Evolutionary conservation across 768 basidiomycete species (phyloP).

Genomic region (Brasilioporus rufonigricans): DNA sequence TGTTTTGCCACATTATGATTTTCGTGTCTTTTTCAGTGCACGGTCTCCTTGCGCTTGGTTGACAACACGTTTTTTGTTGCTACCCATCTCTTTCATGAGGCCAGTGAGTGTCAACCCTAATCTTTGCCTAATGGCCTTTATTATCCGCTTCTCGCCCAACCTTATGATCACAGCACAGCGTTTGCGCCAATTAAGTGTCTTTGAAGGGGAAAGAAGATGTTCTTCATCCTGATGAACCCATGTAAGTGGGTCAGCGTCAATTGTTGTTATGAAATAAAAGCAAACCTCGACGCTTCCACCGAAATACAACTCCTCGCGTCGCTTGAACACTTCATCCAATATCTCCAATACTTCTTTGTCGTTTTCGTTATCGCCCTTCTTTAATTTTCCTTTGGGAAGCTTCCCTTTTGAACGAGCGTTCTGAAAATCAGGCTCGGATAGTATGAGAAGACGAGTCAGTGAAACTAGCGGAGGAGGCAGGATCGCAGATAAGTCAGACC

Average conservation of each 20-base stretch:
- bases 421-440: slow-evolving; percentile 57
- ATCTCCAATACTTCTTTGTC: slow-evolving; percentile 40
- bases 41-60: slow-evolving; percentile 2
- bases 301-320: slow-evolving; percentile 43
- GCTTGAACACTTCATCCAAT: slow-evolving; percentile 45
- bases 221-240: slow-evolving; percentile 48
- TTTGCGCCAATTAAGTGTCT: slow-evolving; percentile 42
- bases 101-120: slow-evolving; percentile 8
- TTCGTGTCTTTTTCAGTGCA: slow-evolving; percentile 22
- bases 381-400: slow-evolving; percentile 65
- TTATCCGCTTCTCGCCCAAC: slow-evolving; percentile 75
- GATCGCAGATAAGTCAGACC: slow-evolving; percentile 55
- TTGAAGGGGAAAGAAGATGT: slow-evolving; percentile 29
- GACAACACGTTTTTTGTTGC: slow-evolving; percentile 17
- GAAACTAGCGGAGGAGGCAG: slow-evolving; percentile 62
- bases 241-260: not conserved
- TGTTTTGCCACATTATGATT: not conserved
- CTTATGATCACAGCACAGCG: slow-evolving; percentile 70
- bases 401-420: slow-evolving; percentile 59
- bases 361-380: slow-evolving; percentile 5
- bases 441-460: slow-evolving; percentile 60
- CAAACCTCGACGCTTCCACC: slow-evolving; percentile 43
- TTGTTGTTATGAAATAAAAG: not conserved
- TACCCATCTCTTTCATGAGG: not conserved
- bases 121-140: slow-evolving; percentile 34